These are phyloP conservation scores for Fistulifera pelliculosa DNA, from an alignment of 108 stramenopile genomes.

Conservation along the genomic window DNA sequence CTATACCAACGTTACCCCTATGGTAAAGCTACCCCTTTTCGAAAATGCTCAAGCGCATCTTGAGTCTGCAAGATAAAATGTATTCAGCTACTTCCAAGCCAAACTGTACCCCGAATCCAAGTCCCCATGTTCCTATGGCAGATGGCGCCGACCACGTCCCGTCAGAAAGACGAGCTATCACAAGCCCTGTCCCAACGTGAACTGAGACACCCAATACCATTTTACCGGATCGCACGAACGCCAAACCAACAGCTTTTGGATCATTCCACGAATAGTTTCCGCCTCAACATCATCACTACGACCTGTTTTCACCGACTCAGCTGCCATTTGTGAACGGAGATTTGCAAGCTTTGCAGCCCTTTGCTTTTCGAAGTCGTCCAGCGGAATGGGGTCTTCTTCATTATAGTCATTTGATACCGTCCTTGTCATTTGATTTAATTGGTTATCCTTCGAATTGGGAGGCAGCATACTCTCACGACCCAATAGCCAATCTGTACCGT, in stretches of 20 bases:
- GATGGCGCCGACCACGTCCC: conserved; percentile 87
- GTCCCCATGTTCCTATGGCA: conserved; percentile 71
- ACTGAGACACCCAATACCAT: conserved; percentile 72
- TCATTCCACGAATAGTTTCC: conserved; percentile 67
- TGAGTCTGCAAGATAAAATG: conserved; percentile 78
- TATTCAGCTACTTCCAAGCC: conserved; percentile 83
- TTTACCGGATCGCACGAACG: conserved; percentile 78
- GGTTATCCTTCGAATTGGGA: conserved; percentile 2
- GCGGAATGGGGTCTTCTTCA: conserved; percentile 13
- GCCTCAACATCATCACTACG: conserved; percentile 44
- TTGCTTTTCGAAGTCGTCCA: conserved; percentile 18
- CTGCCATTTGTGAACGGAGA: conserved; percentile 1
- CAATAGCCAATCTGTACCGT: conserved; percentile 29
- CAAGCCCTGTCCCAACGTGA: conserved; percentile 76
- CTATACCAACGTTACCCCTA: conserved; percentile 81
- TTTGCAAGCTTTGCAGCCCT: conserved; percentile 11
- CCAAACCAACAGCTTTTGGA: conserved; percentile 71
- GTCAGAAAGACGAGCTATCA: conserved; percentile 67
- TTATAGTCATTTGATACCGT: conserved; percentile 6
- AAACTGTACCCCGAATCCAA: conserved; percentile 78
- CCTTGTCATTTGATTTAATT: background rate
- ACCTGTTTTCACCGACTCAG: conserved; percentile 9
- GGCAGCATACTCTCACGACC: conserved; percentile 21
- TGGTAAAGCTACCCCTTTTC: conserved; percentile 57
- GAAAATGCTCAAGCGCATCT: conserved; percentile 78